A percentile compares a stretch with the other conserved stretches of the same genome.
Evolutionary conservation across 768 basidiomycete species (phyloP).

Genomic region (Chalciporus sphaerocephalus): DNA sequence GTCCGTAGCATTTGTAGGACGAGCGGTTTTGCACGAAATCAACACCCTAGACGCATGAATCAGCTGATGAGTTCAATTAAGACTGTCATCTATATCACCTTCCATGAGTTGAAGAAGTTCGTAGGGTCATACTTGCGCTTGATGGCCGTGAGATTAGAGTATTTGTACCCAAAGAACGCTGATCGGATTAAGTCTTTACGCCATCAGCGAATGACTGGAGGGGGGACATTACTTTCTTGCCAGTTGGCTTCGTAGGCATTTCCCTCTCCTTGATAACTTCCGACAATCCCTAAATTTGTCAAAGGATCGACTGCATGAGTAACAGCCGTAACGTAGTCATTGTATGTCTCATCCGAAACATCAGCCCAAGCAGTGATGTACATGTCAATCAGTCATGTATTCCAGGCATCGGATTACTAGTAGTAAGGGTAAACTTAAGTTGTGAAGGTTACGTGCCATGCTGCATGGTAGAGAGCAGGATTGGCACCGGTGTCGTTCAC

Average conservation of each 20-base stretch:
- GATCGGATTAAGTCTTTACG: neutral
- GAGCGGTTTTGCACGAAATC: neutral
- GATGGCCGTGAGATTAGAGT: neutral
- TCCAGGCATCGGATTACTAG: too few relatives aligned
- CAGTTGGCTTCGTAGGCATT: neutral
- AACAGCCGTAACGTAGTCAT: neutral
- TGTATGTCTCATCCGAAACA: neutral
- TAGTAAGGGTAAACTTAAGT: conserved; percentile 4
- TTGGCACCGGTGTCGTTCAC: conserved; percentile 18
- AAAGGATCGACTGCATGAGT: neutral
- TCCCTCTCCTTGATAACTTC: neutral
- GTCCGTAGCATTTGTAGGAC: neutral
- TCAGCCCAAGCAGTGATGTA: neutral
- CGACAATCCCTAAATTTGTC: neutral
- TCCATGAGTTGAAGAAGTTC: conserved; percentile 3
- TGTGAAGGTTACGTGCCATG: conserved; percentile 11
- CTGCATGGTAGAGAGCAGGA: conserved; percentile 16
- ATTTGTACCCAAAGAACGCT: conserved; percentile 9
- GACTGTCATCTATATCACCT: neutral
- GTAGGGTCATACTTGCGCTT: conserved; percentile 8
- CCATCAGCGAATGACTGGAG: neutral
- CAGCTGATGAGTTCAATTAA: neutral
- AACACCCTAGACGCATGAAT: neutral
- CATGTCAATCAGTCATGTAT: too few relatives aligned
- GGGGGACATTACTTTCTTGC: neutral